These are phyloP conservation scores for Halophytophthora batemanensis DNA, from an alignment of 352 stramenopile genomes.

Conservation along the genomic window DNA sequence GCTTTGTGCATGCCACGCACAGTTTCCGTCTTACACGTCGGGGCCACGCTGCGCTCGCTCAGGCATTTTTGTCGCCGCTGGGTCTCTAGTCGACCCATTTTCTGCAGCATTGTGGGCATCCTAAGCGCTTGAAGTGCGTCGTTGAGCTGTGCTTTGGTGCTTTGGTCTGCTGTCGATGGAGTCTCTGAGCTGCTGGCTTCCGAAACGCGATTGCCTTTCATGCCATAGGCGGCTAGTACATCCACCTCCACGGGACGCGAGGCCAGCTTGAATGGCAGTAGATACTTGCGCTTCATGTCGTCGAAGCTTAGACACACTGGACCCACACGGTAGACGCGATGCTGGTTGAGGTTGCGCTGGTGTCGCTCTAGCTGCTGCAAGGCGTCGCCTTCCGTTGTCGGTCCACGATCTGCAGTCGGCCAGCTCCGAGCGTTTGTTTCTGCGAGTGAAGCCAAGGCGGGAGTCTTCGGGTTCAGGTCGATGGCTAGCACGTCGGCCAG, in stretches of 20 bases:
- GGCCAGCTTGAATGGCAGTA: conserved; percentile 63
- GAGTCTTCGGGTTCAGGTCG: conserved; percentile 40
- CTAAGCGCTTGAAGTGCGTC: neutral
- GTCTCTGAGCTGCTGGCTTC: conserved; percentile 8
- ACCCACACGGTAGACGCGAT: conserved; percentile 37
- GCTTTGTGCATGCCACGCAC: conserved; percentile 42
- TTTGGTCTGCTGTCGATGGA: conserved; percentile 10
- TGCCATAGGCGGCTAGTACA: conserved; percentile 43
- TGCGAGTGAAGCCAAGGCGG: neutral
- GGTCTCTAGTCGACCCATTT: conserved; percentile 31
- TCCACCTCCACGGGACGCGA: conserved; percentile 27
- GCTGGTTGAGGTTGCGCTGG: conserved; percentile 9
- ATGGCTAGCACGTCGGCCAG: conserved; percentile 51
- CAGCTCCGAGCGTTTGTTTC: neutral
- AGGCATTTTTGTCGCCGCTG: conserved; percentile 41
- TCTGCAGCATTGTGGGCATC: conserved; percentile 21
- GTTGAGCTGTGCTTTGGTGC: neutral
- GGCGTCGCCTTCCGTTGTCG: neutral
- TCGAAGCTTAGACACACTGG: conserved; percentile 62
- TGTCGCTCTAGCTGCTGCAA: conserved; percentile 2
- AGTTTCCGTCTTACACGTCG: conserved; percentile 25
- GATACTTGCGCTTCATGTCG: conserved; percentile 69
- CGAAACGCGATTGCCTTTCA: conserved; percentile 14
- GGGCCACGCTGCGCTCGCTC: conserved; percentile 34
- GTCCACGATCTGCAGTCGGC: no score